A percentile compares a stretch with the other conserved stretches of the same genome.
phyloP scores from a whole-genome alignment of 352 stramenopile species.

The Phytophthora megakarya region DNA sequence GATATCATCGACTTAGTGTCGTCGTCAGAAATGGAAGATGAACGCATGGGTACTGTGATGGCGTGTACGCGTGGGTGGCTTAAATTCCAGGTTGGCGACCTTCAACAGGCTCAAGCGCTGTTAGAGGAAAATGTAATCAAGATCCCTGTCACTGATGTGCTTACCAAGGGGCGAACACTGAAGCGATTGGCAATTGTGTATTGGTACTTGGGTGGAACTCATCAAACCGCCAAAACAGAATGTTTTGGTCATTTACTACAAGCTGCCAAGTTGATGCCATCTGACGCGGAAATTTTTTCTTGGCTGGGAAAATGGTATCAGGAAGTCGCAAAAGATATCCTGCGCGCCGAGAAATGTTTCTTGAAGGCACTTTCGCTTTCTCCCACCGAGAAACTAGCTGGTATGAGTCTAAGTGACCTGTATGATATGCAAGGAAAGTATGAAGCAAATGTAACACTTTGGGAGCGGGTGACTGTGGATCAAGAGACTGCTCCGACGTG shows the following conservation, averaged over 20 bases:
- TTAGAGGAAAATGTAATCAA: constrained; percentile 45
- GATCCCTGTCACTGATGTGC: constrained; percentile 24
- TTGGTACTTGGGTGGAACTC: constrained; percentile 60
- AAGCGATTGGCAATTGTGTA: constrained; percentile 84
- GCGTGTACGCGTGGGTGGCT: constrained; percentile 56
- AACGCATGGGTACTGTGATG: constrained; percentile 25
- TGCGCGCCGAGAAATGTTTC: constrained; percentile 87
- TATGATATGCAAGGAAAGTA: constrained; percentile 68
- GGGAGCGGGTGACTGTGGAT: constrained; percentile 64
- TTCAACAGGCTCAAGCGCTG: constrained; percentile 39
- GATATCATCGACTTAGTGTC: constrained; percentile 36
- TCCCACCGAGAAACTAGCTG: constrained; percentile 57
- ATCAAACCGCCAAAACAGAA: constrained; percentile 55
- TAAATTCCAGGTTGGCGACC: constrained; percentile 46
- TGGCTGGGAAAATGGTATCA: constrained; percentile 84
- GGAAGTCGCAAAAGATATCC: constrained; percentile 55
- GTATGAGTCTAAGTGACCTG: constrained; percentile 64
- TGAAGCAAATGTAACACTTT: constrained; percentile 72
- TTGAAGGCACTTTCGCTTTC: constrained; percentile 78
- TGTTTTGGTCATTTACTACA: constrained; percentile 74
- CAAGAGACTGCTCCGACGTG: constrained; percentile 69
- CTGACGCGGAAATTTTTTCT: constrained; percentile 68
- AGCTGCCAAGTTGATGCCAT: constrained; percentile 73
- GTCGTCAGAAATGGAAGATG: constrained; percentile 21
- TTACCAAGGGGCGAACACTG: constrained; percentile 40